Evolutionary conservation across 352 stramenopile species (phyloP), one percentile per base, ranked within the genome.

Genomic region (Globisporangium viniferum): DNA sequence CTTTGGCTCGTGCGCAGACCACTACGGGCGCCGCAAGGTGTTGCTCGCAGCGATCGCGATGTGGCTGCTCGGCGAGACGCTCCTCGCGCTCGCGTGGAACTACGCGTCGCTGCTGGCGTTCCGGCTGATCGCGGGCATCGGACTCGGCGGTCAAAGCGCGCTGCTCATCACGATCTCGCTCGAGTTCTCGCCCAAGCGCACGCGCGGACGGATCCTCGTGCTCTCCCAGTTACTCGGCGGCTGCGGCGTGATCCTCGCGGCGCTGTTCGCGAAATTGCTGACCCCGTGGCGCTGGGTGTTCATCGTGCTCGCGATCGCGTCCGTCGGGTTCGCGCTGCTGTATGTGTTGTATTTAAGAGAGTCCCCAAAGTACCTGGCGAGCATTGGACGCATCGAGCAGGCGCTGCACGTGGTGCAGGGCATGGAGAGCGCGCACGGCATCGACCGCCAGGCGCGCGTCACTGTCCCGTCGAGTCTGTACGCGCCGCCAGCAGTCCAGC

Each of bases 291-390:
- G 54, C 46, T 83, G 69, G 73, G 51, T 55, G 8, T 58, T 67
- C 31, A 58, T 78, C 41, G 27, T 41, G 53, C 15, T 75, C 14
- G 66, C 68, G 7, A 66, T 72, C 44, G 35, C 59, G 0, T 66
- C 72, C 0, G 39, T 81, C 2, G 59, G 64, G 15, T 66, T 75
- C 24, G 69, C 71, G 15, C 4, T 71, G 3, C 6, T 85, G 7
- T 76, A 77, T 41, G 27, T 74, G 35, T 51, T 84, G 1, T 76
- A 70, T 49, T 62, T 92, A 31, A 70, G 76, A 20, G 86, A 94
- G 49, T 90, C 84, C 12, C 86, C 86, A 24, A 88, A 88, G 63
- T 94, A 88, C 64, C 71, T 94, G 20, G 86, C 80, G 5, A 85
- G 77, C 62, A 78, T 86, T 0, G 86, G 86, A 4, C 82, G 82